phyloP scores from a whole-genome alignment of 2,329 filamentous ascomycete species.

The Curvularia eragrostidis region DNA sequence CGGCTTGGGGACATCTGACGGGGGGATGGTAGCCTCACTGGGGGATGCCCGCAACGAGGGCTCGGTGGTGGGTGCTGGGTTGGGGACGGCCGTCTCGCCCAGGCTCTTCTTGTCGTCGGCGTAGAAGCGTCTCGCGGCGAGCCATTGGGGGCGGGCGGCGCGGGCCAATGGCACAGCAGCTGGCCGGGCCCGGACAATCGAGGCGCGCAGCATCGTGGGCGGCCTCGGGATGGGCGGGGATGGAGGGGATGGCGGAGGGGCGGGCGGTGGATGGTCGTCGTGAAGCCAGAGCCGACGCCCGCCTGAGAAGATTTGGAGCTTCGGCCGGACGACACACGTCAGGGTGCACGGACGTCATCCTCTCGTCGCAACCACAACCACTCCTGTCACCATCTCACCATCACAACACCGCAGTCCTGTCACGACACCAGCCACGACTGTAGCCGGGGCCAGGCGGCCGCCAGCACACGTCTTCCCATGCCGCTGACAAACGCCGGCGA shows the following conservation, averaged over 20 bases:
- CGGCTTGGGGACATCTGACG: slow-evolving; percentile 57
- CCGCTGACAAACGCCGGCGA: not conserved
- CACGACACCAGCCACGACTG: not conserved
- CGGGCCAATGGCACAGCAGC: slow-evolving; percentile 48
- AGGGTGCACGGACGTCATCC: slow-evolving; percentile 20
- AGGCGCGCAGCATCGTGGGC: slow-evolving; percentile 64
- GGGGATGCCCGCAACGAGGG: slow-evolving; percentile 8
- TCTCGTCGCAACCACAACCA: no score
- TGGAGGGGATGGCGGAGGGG: slow-evolving; percentile 15
- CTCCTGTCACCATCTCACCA: not conserved
- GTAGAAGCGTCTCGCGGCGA: slow-evolving; percentile 56
- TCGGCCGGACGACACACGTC: slow-evolving; percentile 16
- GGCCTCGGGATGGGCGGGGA: slow-evolving; percentile 44
- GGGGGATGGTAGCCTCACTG: slow-evolving; percentile 53
- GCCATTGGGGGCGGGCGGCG: slow-evolving; percentile 48
- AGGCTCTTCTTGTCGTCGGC: slow-evolving; percentile 55
- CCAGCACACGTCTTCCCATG: not conserved
- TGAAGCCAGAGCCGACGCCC: slow-evolving; percentile 13
- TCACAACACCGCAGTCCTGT: slow-evolving; percentile 3
- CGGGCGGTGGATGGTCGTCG: slow-evolving; percentile 20
- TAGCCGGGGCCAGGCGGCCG: no score
- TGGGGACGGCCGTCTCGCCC: slow-evolving; percentile 48
- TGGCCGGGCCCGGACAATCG: slow-evolving; percentile 58
- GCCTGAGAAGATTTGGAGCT: slow-evolving; percentile 26
- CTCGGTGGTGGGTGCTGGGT: slow-evolving; percentile 37